Percentiles rank a stretch among this genome's conserved stretches.
Conservation (phyloP, 164 flowering plant genomes). For the Cinnamomum chago region DNA sequence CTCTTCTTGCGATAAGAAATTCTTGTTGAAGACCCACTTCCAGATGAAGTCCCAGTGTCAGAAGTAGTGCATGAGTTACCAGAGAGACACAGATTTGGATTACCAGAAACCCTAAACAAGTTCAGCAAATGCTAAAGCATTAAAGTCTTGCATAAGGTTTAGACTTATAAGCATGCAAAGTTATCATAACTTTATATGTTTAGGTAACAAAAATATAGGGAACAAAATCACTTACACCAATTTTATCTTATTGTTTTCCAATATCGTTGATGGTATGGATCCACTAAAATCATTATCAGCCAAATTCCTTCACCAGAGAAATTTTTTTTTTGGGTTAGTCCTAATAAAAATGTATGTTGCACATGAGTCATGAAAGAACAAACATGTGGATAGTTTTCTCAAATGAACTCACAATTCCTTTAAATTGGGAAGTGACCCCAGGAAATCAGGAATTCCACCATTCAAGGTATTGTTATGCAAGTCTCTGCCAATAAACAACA, state of each 20-base stretch:
- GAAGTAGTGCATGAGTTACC: background rate
- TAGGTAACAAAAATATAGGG: background rate
- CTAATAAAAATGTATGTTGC: too few relatives aligned
- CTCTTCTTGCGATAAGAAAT: conserved; percentile 1
- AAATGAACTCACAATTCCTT: conserved; percentile 24
- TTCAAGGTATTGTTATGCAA: conserved; percentile 24
- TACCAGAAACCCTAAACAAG: conserved; percentile 9
- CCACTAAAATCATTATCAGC: conserved; percentile 24
- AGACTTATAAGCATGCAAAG: background rate
- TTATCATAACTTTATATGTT: background rate
- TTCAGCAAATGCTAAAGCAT: background rate
- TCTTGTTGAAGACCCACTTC: background rate
- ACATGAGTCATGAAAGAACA: background rate
- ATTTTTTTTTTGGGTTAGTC: background rate
- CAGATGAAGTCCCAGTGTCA: background rate
- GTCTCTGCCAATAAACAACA: conserved; percentile 20
- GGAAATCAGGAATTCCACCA: conserved; percentile 27
- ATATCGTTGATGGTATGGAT: conserved; percentile 22
- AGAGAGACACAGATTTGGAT: conserved; percentile 5
- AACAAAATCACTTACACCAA: conserved; percentile 17
- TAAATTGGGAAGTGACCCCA: conserved; percentile 24
- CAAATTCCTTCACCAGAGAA: conserved; percentile 22
- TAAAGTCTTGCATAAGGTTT: background rate
- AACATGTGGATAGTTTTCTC: background rate
- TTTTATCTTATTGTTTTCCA: conserved; percentile 15